Base-by-base conservation (phyloP, 495 filamentous ascomycete genomes). In the Patellaria atrata region DNA sequence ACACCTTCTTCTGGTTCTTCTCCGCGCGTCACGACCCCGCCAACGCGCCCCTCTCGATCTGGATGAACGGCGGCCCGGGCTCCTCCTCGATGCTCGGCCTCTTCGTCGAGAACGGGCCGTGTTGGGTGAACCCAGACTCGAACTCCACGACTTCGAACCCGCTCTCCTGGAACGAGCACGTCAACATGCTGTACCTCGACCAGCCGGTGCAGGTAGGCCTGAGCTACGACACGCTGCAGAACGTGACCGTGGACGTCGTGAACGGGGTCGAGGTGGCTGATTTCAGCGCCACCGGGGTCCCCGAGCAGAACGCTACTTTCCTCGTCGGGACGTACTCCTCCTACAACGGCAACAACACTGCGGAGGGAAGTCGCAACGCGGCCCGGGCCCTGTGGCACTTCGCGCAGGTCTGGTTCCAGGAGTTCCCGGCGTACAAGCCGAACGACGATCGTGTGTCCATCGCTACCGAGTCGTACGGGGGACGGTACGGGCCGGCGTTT, bases 1-100 rank as follows among this genome's bases (percentile, higher is more conserved):
- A 82, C 50, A 79, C 68, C n/a, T 81, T 79, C 46, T 82, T 82
- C 55, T 82, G 77, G 78, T 83, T 79, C 46, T 68, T 83, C 40
- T 76, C 72, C 42, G 70, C 73, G 0, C 60, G 73, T 20, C 61
- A 72, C 19, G 64, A 71, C 29, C 65, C 71, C 0, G 43, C 61
- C 31, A 69, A 70, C 23, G 64, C 68, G 3, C 68, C 70, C 15
- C 55, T 79, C 18, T 71, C 73, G 2, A 71, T 81, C 50, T 79
- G 71, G 71, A 59, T 79, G 48, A 75, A 75, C 56, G 42, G 42
- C 6, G 47, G 51, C 1, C 51, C 51, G 1, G 51, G 51, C 16
- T 30, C 22, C 14, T 30, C 30, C 14, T 44, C 42, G 4, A 35
- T 50, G 35, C 19, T 43, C 5, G 51, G 51, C 19, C 21, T 48